These are phyloP conservation scores for Pachysandra terminalis DNA, from an alignment of 164 flowering plant genomes.

Conservation along the genomic window DNA sequence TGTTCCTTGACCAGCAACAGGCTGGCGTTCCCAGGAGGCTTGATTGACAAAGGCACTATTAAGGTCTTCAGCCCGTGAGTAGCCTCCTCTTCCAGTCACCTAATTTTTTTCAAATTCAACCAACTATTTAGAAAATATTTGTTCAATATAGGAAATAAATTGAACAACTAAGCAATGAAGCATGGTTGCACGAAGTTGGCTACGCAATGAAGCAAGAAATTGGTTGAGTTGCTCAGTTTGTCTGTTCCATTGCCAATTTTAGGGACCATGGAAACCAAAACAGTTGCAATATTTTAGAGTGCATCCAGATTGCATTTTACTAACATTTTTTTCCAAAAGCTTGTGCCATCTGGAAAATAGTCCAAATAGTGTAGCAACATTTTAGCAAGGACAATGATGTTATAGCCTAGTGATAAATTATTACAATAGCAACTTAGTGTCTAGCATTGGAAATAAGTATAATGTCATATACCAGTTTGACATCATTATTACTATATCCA, in stretches of 20 bases:
- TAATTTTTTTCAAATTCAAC: conserved; percentile 9
- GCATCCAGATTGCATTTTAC: neutral
- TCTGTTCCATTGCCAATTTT: neutral
- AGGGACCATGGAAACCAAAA: neutral
- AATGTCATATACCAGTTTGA: neutral
- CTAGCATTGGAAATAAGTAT: neutral
- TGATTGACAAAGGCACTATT: conserved; percentile 45
- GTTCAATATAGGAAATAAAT: neutral
- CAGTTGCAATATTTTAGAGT: neutral
- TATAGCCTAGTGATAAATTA: neutral
- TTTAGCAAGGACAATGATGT: neutral
- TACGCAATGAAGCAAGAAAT: conserved; percentile 1
- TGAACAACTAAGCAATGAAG: neutral
- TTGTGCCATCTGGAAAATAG: neutral
- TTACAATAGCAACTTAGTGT: neutral
- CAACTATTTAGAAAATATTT: neutral
- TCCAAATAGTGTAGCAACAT: neutral
- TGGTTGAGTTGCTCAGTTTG: neutral
- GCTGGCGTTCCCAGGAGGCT: conserved; percentile 71
- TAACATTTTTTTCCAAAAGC: too few species aligned
- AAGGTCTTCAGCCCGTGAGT: conserved; percentile 45
- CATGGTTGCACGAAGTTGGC: neutral
- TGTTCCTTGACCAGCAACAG: conserved; percentile 42
- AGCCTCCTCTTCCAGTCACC: conserved; percentile 50
- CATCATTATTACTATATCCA: too few species aligned